Evolutionary conservation across 768 basidiomycete species (phyloP), one percentile per base, ranked within the genome.

Genomic region (Agrocybe pediades): DNA sequence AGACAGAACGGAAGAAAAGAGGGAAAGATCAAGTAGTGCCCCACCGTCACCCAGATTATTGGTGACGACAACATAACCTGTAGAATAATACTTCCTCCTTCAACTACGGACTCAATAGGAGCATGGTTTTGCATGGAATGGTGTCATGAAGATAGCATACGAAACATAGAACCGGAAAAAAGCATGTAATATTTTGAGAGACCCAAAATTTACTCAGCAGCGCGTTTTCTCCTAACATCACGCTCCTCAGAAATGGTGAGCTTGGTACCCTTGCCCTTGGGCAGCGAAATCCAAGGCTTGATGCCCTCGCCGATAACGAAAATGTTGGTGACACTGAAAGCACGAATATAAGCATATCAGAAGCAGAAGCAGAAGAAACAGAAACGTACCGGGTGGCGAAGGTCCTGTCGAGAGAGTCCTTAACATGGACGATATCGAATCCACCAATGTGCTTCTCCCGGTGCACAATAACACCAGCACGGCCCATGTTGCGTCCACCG

Each of bases 401-500:
- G 45, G 93, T 94, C 70, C 93, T 82, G 71, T 97, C 96, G 58
- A 96, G 79, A 45, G 91, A 88, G 70, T 98, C 97, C 77, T 91
- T 95, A 66, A 98, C 92, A 69, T 98, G 96, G 54, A 98, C 92
- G 56, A 99, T 98, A 77, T 99, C 97, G 76, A 95, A 98, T 58
- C 95, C 96, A 72, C 97, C 97, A 62, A 92, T 77, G 74, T 98
- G 97, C 80, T 94, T 94, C 83, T 98, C 97, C 62, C 90, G 85
- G 79, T 96, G 92, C 48, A 93, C 86, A 66, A 99, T 97, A 59
- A 94, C 85, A 78, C 97, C 97, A 52, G 87, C 90, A 78, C 97
- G 87, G 62, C 97, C 97, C 94, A 98, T 98, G 88, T 98, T 99
- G 72, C 96, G 94, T 59, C 97, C 97, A 69, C 97, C 97, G 58